Base-by-base conservation (phyloP, 495 filamentous ascomycete genomes). In the Antarctomyces pellizariae region DNA sequence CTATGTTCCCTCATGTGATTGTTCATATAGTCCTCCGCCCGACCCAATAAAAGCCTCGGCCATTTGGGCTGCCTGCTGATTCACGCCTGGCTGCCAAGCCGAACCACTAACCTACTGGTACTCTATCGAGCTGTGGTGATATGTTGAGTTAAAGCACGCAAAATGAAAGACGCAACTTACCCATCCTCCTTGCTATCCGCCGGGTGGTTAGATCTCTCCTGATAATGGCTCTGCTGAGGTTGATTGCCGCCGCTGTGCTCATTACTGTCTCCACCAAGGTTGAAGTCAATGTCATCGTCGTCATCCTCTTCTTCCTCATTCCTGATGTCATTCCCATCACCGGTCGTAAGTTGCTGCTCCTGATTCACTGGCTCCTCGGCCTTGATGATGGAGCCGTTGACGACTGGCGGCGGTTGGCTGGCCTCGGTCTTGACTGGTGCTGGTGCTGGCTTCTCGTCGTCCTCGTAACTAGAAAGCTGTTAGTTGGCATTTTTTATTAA, bases 171-270 rank as follows among this genome's bases (percentile, higher is more conserved):
- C 38, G 25, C 11, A 26, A 82, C 89, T 92, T 73, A 97, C 86
- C 86, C 86, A 47, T 97, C 86, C 67, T 97, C 86, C 52, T 95
- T 95, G 26, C 90, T 80, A 38, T 78, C 71, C n/a, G n/a, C n/a
- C n/a, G n/a, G n/a, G n/a, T n/a, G n/a, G n/a, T n/a, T 51, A 42
- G 75, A 43, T 48, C 68, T 42, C 44, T 52, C 45, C 14, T 42
- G 19, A 7, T 22, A 10, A 10, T 10, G 7, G 19, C 19, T 10
- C 7, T 22, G 19, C 10, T 22, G 19, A 22, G 19, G 19, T 7
- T 22, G 19, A 22, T 10, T 22, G n/a, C n/a, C n/a, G n/a, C n/a
- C n/a, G n/a, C n/a, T n/a, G n/a, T 53, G 36, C 29, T 43, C 38
- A 33, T 37, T 36, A 24, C 39, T 42, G 12, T 53, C 59, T 24